phyloP scores from a whole-genome alignment of 1,284 basidiomycete genomes.

The Cryptococcus sp. region DNA sequence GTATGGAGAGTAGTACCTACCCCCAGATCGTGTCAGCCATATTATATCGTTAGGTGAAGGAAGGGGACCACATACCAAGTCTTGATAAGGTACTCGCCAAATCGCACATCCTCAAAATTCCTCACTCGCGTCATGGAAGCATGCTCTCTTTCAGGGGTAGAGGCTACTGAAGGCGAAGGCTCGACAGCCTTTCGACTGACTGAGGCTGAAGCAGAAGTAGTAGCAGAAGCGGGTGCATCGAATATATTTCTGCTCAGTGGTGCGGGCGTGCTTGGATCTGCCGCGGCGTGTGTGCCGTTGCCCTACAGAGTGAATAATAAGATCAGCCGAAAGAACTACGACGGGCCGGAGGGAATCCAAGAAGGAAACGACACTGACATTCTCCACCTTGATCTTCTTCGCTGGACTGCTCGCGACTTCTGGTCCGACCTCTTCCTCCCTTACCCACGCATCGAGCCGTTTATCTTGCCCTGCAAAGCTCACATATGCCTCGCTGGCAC shows the following conservation, averaged over 20 bases:
- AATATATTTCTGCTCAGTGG: no score
- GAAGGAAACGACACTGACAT: background rate
- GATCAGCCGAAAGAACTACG: no score
- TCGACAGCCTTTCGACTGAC: background rate
- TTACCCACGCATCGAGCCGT: conserved; percentile 73
- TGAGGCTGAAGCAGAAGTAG: background rate
- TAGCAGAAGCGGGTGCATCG: no score
- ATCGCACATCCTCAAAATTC: conserved; percentile 53
- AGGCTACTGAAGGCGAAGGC: conserved; percentile 23
- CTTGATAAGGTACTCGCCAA: conserved; percentile 48
- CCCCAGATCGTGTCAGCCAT: background rate
- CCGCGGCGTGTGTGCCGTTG: no score
- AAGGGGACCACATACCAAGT: conserved; percentile 44
- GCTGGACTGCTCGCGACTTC: conserved; percentile 12
- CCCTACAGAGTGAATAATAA: no score
- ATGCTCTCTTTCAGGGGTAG: conserved; percentile 46
- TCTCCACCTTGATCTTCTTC: background rate
- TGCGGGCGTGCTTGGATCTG: no score
- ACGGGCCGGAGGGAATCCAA: no score
- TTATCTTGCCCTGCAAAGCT: conserved; percentile 60
- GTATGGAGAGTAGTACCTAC: conserved; percentile 86
- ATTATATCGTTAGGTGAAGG: no score
- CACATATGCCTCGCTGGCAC: conserved; percentile 38
- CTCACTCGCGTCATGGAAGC: conserved; percentile 44
- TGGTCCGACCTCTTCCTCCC: conserved; percentile 44